Conservation (phyloP, 2,329 filamentous ascomycete genomes). For the Verticillium nonalfalfae region DNA sequence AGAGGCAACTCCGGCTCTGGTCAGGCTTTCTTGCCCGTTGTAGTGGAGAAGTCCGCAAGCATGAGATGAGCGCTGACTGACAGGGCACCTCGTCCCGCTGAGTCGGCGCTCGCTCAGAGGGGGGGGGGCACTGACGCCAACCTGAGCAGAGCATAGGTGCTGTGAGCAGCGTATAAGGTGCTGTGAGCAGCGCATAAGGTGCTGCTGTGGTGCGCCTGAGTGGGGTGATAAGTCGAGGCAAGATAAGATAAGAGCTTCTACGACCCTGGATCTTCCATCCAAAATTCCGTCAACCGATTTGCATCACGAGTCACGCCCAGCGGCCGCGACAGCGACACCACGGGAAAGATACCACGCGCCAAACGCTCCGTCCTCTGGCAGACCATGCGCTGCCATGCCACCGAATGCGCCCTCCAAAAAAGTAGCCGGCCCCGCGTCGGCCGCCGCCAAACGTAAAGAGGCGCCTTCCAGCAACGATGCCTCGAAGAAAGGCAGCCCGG, state of each 20-base stretch:
- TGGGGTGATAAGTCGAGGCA: background rate
- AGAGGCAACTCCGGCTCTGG: too few relatives aligned
- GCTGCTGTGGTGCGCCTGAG: background rate
- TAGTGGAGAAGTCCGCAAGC: too few relatives aligned
- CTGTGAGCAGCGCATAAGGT: background rate
- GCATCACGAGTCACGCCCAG: background rate
- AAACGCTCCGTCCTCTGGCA: background rate
- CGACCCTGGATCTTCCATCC: background rate
- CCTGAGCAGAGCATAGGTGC: background rate
- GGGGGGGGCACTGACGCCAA: too few relatives aligned
- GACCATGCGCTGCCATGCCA: slow-evolving; percentile 9
- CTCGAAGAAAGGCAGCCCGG: slow-evolving; percentile 18
- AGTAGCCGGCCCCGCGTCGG: slow-evolving; percentile 7
- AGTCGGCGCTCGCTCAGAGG: background rate
- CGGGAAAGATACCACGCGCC: too few relatives aligned
- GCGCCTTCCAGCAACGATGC: slow-evolving; percentile 10
- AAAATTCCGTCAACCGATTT: background rate
- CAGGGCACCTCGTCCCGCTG: background rate
- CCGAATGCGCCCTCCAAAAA: slow-evolving; percentile 2
- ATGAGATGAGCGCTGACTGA: too few relatives aligned
- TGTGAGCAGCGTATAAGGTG: too few relatives aligned
- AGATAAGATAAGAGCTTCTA: background rate
- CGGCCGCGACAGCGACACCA: background rate
- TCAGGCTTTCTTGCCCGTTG: too few relatives aligned
- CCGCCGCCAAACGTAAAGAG: slow-evolving; percentile 20